phyloP scores from a whole-genome alignment of 768 basidiomycete species.

The Gloeophyllum trabeum region DNA sequence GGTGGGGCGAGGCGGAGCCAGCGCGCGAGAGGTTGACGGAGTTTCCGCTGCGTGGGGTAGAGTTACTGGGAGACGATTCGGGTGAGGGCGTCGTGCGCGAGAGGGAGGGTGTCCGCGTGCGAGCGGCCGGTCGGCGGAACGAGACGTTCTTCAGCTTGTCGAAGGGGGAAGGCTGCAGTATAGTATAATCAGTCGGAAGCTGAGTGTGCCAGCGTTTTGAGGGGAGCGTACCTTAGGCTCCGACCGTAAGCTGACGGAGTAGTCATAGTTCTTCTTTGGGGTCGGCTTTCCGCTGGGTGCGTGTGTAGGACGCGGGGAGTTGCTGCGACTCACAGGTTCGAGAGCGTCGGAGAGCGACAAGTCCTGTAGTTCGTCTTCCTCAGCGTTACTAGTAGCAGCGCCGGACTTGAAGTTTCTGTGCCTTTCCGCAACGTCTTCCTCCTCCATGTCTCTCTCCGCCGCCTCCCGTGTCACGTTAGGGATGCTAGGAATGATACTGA shows the following conservation, averaged over 20 bases:
- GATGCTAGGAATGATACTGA: conserved; percentile 19
- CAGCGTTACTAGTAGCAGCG: no score
- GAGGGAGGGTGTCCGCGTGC: conserved; percentile 23
- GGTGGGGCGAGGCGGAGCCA: conserved; percentile 29
- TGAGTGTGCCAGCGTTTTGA: neutral
- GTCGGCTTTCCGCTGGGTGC: conserved; percentile 6
- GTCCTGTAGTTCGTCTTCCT: conserved; percentile 13
- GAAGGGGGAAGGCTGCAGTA: conserved; percentile 14
- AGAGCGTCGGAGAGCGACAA: conserved; percentile 15
- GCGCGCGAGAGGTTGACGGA: conserved; percentile 20
- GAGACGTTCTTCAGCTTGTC: conserved; percentile 17
- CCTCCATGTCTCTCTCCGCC: conserved; percentile 15
- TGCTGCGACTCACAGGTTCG: conserved; percentile 15
- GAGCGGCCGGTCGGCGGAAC: conserved; percentile 12
- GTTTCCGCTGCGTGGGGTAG: conserved; percentile 31
- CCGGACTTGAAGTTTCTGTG: no score
- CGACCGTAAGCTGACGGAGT: conserved; percentile 19
- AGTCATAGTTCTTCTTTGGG: conserved; percentile 19
- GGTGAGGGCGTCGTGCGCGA: conserved; percentile 19
- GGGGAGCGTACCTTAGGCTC: conserved; percentile 17
- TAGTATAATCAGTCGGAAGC: neutral
- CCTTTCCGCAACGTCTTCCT: conserved; percentile 7
- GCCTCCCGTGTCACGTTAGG: conserved; percentile 11
- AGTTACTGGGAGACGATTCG: conserved; percentile 16
- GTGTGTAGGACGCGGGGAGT: conserved; percentile 9